Evolutionary conservation across 768 basidiomycete species (phyloP).

Genomic region (Trametes maxima): DNA sequence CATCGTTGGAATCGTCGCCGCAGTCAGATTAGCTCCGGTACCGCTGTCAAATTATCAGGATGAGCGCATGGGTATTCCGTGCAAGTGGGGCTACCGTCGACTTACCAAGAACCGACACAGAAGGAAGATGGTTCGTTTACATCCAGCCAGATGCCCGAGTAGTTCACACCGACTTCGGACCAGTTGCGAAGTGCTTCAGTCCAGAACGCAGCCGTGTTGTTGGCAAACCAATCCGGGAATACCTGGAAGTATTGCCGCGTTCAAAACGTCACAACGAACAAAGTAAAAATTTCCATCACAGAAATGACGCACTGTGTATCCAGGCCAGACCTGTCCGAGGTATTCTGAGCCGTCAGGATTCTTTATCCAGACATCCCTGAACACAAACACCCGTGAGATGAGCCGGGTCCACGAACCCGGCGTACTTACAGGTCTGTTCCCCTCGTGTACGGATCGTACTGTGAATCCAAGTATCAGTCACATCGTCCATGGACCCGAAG

Average conservation of each 20-base stretch:
- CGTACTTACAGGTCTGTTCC: constrained; percentile 57
- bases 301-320: constrained; percentile 54
- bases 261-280: constrained; percentile 11
- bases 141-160: constrained; percentile 68
- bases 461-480: not conserved
- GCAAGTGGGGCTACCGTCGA: not conserved
- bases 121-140: constrained; percentile 73
- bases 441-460: constrained; percentile 70
- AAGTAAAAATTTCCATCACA: not conserved
- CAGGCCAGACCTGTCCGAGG: constrained; percentile 78
- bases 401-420: not conserved
- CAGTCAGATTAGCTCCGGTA: constrained; percentile 51
- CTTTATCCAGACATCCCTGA: constrained; percentile 69
- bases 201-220: constrained; percentile 60
- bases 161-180: constrained; percentile 54
- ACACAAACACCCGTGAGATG: not conserved
- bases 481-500: not conserved
- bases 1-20: constrained; percentile 56
- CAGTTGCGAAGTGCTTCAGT: constrained; percentile 60
- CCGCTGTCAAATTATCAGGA: constrained; percentile 42
- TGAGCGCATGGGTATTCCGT: not conserved
- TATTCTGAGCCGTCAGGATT: constrained; percentile 76
- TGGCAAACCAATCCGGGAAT: constrained; percentile 64
- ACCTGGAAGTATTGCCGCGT: constrained; percentile 35
- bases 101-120: constrained; percentile 60